Base-by-base conservation (phyloP, 179 eudicot species). In the Pouteria campechiana region DNA sequence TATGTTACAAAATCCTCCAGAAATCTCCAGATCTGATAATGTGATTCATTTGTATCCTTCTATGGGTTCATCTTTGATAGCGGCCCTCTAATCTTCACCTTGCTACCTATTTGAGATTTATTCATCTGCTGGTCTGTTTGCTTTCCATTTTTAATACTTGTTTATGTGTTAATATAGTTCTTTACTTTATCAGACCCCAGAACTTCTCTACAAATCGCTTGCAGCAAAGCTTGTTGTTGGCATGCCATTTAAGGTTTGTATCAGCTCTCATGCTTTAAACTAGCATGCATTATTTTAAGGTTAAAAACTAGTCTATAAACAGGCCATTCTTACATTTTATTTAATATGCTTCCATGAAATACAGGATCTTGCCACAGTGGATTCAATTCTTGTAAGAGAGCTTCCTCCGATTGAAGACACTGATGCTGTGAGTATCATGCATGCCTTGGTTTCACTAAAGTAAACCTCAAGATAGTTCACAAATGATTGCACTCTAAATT, bases 361-460 rank as follows among this genome's bases (percentile, higher is more conserved):
- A 33, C 61, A 90, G 98, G 98, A 90, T 67, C 75, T 86, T 46
- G 96, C 98, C 13, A 90, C 98, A 32, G 98, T 90, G 50, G 98
- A 90, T 63, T 85, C 95, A 30, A 86, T 90, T 63, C 46, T 90
- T 52, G 38, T 90, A 63, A 74, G 95, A 55, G 74, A 86, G 60
- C 95, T 90, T 61, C 98, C 98, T 25, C 64, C 94, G 18, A 56
- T 37, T 51, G 84, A 90, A 55, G 96, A 86, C 43, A 67, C 46
- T 46, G 75, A 81, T 53, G 79, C 94, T 30, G 98, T 90, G 74
- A 82, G 90, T 12, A 48, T 23, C 33, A 37, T 51, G 32, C 36
- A 3, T 38, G 28, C 31, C 19, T 40, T 23, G 30, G 15, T 24
- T 30, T n/a, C n/a, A n/a, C n/a, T n/a, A n/a, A n/a, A n/a, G n/a